Conservation (phyloP, 495 filamentous ascomycete species). For the Chaetomium fimeti region DNA sequence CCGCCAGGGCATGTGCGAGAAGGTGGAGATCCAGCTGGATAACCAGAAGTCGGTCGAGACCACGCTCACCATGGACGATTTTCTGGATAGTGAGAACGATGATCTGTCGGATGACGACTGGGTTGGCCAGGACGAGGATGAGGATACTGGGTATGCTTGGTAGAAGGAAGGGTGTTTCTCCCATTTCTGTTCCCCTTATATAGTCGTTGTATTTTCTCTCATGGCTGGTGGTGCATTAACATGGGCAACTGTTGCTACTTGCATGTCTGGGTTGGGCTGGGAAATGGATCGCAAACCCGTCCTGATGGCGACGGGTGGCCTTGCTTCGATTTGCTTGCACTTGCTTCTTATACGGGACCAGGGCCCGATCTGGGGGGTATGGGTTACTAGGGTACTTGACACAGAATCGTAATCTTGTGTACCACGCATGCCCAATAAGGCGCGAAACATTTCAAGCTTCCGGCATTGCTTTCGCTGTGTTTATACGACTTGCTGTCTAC, state of each 20-base stretch:
- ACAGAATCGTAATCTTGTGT: neutral
- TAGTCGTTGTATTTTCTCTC: neutral
- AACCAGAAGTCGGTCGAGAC: conserved; percentile 74
- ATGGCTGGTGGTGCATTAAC: neutral
- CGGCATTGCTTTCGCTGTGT: neutral
- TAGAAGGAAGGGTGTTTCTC: conserved; percentile 2
- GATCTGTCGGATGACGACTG: conserved; percentile 70
- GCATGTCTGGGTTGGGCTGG: neutral
- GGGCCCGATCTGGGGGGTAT: neutral
- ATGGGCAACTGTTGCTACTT: too few relatives aligned
- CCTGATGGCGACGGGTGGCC: neutral
- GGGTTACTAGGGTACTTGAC: neutral
- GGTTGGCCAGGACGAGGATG: conserved; percentile 54
- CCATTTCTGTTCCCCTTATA: neutral
- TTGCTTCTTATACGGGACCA: neutral
- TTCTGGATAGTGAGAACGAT: conserved; percentile 65
- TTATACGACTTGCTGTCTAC: neutral
- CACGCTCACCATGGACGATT: conserved; percentile 74
- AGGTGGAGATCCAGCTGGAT: conserved; percentile 77
- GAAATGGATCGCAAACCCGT: neutral
- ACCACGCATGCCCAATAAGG: neutral
- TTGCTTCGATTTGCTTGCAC: neutral
- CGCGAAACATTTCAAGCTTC: neutral
- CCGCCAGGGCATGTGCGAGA: conserved; percentile 75
- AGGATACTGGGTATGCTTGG: conserved; percentile 34